phyloP scores from a whole-genome alignment of 2,329 filamentous ascomycete genomes.

The Colletotrichum viniferum region DNA sequence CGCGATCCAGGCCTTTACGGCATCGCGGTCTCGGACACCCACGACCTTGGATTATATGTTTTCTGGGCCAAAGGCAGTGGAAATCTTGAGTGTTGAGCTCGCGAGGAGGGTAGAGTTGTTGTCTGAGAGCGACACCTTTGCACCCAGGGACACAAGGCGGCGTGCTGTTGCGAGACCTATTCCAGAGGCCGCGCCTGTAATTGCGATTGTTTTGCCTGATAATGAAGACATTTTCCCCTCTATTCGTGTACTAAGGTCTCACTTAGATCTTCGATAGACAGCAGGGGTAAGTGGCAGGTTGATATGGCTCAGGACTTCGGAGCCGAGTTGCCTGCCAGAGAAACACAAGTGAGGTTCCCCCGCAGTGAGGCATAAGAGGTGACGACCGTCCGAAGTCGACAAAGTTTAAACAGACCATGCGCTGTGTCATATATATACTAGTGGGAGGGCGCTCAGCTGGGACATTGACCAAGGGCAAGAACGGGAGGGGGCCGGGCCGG shows the following conservation, averaged over 20 bases:
- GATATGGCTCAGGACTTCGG: neutral
- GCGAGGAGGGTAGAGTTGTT: constrained; percentile 39
- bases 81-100: neutral
- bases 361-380: neutral
- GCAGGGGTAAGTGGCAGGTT: neutral
- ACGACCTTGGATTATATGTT: neutral
- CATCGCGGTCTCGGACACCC: constrained; percentile 13
- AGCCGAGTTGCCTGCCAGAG: neutral
- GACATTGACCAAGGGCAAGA: neutral
- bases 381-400: neutral
- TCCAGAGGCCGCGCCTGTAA: constrained; percentile 53
- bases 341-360: neutral
- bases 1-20: constrained; percentile 29
- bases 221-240: neutral
- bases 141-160: constrained; percentile 46
- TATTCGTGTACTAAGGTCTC: neutral
- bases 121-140: constrained; percentile 52
- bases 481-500: neutral
- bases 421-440: neutral
- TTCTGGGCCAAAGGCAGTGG: neutral
- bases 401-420: neutral
- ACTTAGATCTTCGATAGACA: neutral
- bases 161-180: constrained; percentile 53
- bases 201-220: constrained; percentile 45
- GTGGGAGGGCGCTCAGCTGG: neutral